phyloP scores from a whole-genome alignment of 139 green algal species.

The Trebouxia sp. region DNA sequence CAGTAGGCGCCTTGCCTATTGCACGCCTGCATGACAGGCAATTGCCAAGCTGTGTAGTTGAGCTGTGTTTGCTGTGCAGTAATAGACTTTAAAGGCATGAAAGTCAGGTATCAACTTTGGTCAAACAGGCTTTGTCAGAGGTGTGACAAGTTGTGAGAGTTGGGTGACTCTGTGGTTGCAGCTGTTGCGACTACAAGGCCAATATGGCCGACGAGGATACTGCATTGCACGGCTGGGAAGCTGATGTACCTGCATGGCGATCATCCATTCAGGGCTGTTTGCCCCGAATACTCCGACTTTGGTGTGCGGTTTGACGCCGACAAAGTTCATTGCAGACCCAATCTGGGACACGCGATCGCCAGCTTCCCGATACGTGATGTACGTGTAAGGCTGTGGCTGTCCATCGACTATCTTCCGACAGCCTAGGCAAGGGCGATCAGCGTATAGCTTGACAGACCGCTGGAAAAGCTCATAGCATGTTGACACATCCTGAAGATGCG shows the following conservation, averaged over 20 bases:
- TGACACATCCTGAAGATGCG: conserved; percentile 39
- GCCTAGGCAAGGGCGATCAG: conserved; percentile 58
- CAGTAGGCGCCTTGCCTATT: conserved; percentile 84
- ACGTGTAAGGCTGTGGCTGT: conserved; percentile 46
- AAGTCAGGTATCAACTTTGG: background rate
- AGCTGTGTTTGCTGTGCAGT: background rate
- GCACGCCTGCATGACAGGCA: conserved; percentile 74
- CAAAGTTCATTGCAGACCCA: conserved; percentile 42
- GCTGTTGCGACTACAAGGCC: too few relatives aligned
- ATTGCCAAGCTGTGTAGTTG: background rate
- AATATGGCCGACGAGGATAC: background rate
- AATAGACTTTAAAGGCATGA: background rate
- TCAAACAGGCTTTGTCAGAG: background rate
- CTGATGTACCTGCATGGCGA: conserved; percentile 78
- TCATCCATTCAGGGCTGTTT: conserved; percentile 94
- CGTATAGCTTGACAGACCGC: conserved; percentile 46
- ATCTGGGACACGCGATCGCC: conserved; percentile 38
- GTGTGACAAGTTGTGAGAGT: background rate
- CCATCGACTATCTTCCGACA: conserved; percentile 37
- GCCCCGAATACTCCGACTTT: conserved; percentile 72
- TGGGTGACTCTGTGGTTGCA: background rate
- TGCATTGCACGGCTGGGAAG: background rate
- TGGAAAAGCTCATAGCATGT: conserved; percentile 73
- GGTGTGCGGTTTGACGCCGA: conserved; percentile 45
- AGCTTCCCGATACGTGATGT: conserved; percentile 55